A percentile compares a stretch with the other conserved stretches of the same genome.
These are phyloP conservation scores for Ophiostoma himal-ulmi DNA, from an alignment of 2,329 filamentous ascomycete genomes.

Conservation along the genomic window DNA sequence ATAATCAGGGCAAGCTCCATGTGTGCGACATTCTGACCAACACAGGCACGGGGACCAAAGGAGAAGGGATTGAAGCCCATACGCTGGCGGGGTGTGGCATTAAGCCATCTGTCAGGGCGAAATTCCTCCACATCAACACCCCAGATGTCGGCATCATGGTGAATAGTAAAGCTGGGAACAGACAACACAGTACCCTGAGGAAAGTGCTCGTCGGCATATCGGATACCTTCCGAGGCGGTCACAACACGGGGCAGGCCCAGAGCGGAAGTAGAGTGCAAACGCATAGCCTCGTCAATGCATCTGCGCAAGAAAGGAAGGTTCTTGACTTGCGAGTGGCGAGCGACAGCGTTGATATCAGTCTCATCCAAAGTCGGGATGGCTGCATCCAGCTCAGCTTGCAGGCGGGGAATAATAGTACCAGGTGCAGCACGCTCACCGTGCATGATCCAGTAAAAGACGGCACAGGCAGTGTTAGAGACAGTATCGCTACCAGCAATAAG, in stretches of 20 bases:
- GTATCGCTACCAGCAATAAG: constrained; percentile 25
- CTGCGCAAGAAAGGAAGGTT: constrained; percentile 21
- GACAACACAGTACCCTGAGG: constrained; percentile 24
- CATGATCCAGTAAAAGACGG: constrained; percentile 24
- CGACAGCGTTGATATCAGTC: not conserved
- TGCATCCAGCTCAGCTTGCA: constrained; percentile 23
- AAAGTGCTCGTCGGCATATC: constrained; percentile 18
- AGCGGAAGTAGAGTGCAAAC: constrained; percentile 23
- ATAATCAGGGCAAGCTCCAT: constrained; percentile 25
- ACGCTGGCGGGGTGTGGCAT: constrained; percentile 22
- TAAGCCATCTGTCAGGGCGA: constrained; percentile 29
- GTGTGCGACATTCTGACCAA: constrained; percentile 25
- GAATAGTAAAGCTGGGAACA: constrained; percentile 22
- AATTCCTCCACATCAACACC: constrained; percentile 30
- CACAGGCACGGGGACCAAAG: constrained; percentile 24
- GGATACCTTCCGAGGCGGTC: constrained; percentile 21
- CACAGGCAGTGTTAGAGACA: constrained; percentile 25
- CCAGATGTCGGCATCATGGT: constrained; percentile 28
- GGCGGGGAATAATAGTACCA: constrained; percentile 19
- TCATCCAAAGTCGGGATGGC: constrained; percentile 16
- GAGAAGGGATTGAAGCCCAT: constrained; percentile 24
- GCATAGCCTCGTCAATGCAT: constrained; percentile 25
- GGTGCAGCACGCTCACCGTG: constrained; percentile 22
- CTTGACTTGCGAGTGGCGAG: constrained; percentile 19
- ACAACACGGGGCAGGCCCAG: constrained; percentile 24